Conservation (phyloP, 2,329 filamentous ascomycete genomes). For the Ceratocystis destructans region DNA sequence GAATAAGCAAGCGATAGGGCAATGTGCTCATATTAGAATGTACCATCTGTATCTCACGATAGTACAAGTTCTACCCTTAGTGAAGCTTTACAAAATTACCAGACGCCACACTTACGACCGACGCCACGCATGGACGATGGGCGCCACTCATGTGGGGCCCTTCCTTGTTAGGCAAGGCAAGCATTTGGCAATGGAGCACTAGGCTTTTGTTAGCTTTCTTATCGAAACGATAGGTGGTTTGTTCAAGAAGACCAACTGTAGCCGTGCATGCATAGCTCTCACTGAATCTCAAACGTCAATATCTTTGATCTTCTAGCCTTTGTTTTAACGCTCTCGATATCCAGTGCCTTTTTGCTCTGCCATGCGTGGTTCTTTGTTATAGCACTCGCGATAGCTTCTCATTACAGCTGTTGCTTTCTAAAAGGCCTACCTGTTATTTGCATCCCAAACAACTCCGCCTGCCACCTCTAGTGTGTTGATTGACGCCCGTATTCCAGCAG, state of each 20-base stretch:
- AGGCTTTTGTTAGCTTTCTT: not conserved
- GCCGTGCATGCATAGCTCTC: constrained; percentile 1
- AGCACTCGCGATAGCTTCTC: constrained; percentile 1
- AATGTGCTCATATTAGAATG: no score
- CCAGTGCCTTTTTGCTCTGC: not conserved
- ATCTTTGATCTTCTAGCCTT: not conserved
- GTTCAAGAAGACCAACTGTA: constrained; percentile 2
- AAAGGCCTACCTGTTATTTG: constrained; percentile 3
- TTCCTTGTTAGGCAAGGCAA: not conserved
- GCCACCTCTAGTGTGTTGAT: not conserved
- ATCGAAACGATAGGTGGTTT: constrained; percentile 17
- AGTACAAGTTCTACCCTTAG: not conserved
- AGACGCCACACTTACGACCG: not conserved
- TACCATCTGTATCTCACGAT: no score
- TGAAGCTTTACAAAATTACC: not conserved
- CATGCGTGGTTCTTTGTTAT: constrained; percentile 11
- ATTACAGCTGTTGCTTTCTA: not conserved
- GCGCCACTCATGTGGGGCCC: constrained; percentile 5
- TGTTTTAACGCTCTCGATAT: not conserved
- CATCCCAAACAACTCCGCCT: not conserved
- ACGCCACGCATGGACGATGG: not conserved
- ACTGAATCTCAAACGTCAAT: not conserved
- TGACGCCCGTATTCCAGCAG: not conserved
- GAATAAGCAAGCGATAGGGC: no score
- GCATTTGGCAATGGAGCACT: not conserved